These are phyloP conservation scores for Fragaria vesca DNA, from an alignment of 306 rosid genomes.

Conservation along the genomic window DNA sequence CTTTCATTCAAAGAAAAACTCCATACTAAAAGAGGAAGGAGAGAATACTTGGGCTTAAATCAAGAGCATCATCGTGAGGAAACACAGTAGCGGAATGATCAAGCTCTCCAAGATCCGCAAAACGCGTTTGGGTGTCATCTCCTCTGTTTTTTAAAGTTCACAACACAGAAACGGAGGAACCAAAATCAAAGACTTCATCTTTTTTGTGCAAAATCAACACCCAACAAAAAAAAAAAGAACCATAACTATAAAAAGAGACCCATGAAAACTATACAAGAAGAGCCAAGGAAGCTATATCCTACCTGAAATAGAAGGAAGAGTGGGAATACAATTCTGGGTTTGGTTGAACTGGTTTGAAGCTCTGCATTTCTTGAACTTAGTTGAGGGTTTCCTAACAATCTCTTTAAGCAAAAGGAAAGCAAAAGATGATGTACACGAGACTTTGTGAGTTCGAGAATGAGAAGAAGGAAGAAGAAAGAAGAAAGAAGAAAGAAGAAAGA, in stretches of 20 bases:
- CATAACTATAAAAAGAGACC: not conserved
- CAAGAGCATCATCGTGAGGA: constrained; percentile 63
- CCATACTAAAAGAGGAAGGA: constrained; percentile 8
- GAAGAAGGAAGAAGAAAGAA: no score
- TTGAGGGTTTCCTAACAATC: not conserved
- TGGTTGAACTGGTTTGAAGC: constrained; percentile 50
- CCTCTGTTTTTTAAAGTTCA: constrained; percentile 54
- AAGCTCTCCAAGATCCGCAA: constrained; percentile 67
- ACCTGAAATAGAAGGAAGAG: constrained; percentile 59
- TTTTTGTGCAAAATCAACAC: not conserved
- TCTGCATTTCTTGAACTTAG: constrained; percentile 49
- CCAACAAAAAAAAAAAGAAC: not conserved
- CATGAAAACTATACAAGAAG: not conserved
- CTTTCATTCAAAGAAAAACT: not conserved
- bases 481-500: not conserved
- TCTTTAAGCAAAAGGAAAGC: constrained; percentile 5
- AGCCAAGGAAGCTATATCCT: not conserved
- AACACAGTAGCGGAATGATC: constrained; percentile 57
- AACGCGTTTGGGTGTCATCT: constrained; percentile 57
- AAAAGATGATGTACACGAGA: not conserved
- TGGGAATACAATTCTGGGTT: constrained; percentile 48
- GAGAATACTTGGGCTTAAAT: constrained; percentile 72
- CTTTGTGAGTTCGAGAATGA: not conserved
- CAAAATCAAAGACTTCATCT: not conserved
- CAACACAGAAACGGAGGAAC: constrained; percentile 29